Evolutionary conservation across 2,329 filamentous ascomycete genomes (phyloP).

Genomic region (Talaromyces sp.): DNA sequence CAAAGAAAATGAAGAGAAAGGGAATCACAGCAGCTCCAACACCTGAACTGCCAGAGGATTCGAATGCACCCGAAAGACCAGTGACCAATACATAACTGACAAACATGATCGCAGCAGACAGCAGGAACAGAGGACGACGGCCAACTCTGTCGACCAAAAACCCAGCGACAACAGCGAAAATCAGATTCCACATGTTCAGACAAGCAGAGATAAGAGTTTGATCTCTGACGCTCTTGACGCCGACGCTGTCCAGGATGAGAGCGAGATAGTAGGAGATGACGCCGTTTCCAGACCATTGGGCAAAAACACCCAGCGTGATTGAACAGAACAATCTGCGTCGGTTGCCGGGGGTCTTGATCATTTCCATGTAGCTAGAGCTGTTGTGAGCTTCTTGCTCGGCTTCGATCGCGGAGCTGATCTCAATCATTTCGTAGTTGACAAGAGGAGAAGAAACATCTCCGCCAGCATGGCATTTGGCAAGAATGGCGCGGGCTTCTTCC

Average conservation of each 20-base stretch:
- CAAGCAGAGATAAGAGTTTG: constrained; percentile 2
- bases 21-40: constrained; percentile 48
- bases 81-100: constrained; percentile 51
- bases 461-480: constrained; percentile 59
- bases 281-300: constrained; percentile 63
- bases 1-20: constrained; percentile 56
- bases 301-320: constrained; percentile 10
- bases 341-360: constrained; percentile 47
- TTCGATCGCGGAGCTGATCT: constrained; percentile 41
- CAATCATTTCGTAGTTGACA: constrained; percentile 34
- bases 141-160: constrained; percentile 51
- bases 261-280: constrained; percentile 66
- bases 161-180: constrained; percentile 55
- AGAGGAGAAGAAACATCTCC: constrained; percentile 34
- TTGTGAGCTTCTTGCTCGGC: constrained; percentile 50
- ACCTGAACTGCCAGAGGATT: constrained; percentile 45
- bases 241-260: constrained; percentile 58
- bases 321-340: constrained; percentile 39
- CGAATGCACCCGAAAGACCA: constrained; percentile 52
- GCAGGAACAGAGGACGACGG: constrained; percentile 45
- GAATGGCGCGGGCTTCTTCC: constrained; percentile 54
- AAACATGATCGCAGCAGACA: constrained; percentile 45
- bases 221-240: constrained; percentile 44
- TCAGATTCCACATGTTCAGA: constrained; percentile 39
- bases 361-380: constrained; percentile 52